Evolutionary conservation across 805 yeast species (phyloP).

Genomic region (Saturnispora serradocipensis): DNA sequence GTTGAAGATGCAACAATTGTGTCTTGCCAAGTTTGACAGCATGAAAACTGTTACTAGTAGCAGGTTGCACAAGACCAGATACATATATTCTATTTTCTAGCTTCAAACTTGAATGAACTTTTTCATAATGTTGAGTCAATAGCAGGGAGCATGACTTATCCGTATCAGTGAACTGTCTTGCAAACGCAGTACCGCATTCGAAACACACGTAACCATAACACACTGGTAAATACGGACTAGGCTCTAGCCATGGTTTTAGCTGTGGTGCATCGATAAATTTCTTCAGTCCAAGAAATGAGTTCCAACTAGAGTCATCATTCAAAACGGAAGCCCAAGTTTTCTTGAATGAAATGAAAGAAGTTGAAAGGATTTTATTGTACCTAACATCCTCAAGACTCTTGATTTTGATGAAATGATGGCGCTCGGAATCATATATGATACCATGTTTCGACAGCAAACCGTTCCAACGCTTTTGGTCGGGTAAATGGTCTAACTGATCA

Average conservation of each 20-base stretch:
- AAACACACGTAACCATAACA: neutral
- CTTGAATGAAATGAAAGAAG: conserved; percentile 1
- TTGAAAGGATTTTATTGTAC: conserved; percentile 1
- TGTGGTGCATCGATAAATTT: neutral
- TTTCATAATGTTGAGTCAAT: conserved; percentile 4
- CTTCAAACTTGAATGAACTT: neutral
- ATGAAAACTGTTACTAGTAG: conserved; percentile 1
- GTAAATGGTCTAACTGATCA: conserved; percentile 1
- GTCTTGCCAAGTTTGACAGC: conserved; percentile 2
- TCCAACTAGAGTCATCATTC: conserved; percentile 3
- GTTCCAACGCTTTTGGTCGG: neutral
- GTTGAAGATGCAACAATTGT: conserved; percentile 1
- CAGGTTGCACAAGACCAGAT: neutral
- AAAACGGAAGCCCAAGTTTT: conserved; percentile 4
- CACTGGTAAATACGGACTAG: conserved; percentile 5
- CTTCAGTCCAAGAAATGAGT: neutral
- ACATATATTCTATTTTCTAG: neutral
- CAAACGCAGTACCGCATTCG: conserved; percentile 3
- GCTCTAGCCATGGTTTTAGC: neutral
- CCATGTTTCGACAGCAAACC: neutral
- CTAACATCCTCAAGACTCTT: conserved; percentile 1
- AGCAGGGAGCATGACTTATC: neutral
- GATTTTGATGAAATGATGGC: conserved; percentile 2
- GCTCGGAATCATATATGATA: neutral
- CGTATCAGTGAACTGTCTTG: neutral